phyloP scores from a whole-genome alignment of 805 yeast genomes.

The Cyberlindnera euphorbiae region DNA sequence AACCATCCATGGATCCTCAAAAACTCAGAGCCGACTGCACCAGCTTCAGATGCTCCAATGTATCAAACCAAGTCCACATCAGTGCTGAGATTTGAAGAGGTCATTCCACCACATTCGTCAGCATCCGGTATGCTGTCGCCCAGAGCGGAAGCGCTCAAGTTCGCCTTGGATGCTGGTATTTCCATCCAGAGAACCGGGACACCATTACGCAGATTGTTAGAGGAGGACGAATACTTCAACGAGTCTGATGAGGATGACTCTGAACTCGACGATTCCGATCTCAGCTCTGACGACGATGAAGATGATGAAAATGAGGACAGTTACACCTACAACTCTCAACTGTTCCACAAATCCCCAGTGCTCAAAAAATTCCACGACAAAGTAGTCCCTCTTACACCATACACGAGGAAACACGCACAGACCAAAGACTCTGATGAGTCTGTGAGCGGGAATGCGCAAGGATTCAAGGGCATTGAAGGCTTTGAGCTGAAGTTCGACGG shows the following conservation, averaged over 20 bases:
- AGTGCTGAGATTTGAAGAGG: constrained; percentile 25
- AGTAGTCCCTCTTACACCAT: constrained; percentile 19
- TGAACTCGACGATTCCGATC: constrained; percentile 3
- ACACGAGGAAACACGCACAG: constrained; percentile 5
- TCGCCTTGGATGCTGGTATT: constrained; percentile 80
- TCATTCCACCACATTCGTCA: constrained; percentile 17
- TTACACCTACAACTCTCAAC: constrained; percentile 10
- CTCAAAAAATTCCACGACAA: constrained; percentile 18
- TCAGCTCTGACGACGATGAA: constrained; percentile 4
- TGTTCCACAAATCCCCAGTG: constrained; percentile 16
- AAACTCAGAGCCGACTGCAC: constrained; percentile 24
- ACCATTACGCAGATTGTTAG: constrained; percentile 22
- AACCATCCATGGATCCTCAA: constrained; percentile 77
- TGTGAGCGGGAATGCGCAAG: not conserved
- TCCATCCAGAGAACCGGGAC: constrained; percentile 64
- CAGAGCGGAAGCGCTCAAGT: constrained; percentile 76
- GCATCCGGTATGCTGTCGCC: constrained; percentile 44
- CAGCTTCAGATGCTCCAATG: constrained; percentile 48
- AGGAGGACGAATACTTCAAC: constrained; percentile 24
- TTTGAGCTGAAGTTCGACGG: constrained; percentile 25
- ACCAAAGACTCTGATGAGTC: not conserved
- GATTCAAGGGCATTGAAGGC: constrained; percentile 18
- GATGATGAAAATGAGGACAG: constrained; percentile 9
- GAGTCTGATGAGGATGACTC: constrained; percentile 21
- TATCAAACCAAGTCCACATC: constrained; percentile 20